Conservation (phyloP, 2,329 filamentous ascomycete genomes). For the Chaetomium strumarium region DNA sequence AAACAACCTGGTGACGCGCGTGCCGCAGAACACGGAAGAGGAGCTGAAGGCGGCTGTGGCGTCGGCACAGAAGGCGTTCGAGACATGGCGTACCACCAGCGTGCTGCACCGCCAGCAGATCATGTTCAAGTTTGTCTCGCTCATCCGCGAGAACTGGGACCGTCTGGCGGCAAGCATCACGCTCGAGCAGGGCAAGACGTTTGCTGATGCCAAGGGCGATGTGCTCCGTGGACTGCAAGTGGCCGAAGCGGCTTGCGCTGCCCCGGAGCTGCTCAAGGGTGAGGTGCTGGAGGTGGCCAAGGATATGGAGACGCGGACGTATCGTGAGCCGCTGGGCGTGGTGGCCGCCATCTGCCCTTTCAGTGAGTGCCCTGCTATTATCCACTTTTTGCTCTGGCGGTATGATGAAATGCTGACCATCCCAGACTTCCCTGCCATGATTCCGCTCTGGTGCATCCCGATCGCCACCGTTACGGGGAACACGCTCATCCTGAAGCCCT, state of each 20-base stretch:
- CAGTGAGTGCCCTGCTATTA: constrained; percentile 46
- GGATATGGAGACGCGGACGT: constrained; percentile 84
- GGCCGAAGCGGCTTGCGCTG: constrained; percentile 74
- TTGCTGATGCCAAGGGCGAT: constrained; percentile 75
- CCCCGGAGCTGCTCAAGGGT: constrained; percentile 75
- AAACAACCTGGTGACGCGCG: constrained; percentile 77
- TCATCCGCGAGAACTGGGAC: constrained; percentile 83
- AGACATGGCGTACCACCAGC: constrained; percentile 65
- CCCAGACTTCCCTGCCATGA: constrained; percentile 83
- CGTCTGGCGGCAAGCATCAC: constrained; percentile 78
- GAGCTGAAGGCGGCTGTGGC: constrained; percentile 71
- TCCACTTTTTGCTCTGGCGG: background rate
- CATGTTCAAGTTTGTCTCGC: constrained; percentile 77
- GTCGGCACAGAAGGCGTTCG: constrained; percentile 70
- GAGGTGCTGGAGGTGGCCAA: constrained; percentile 80
- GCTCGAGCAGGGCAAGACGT: constrained; percentile 83
- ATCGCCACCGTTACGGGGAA: constrained; percentile 81
- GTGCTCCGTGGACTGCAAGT: constrained; percentile 79
- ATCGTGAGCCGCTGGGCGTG: constrained; percentile 75
- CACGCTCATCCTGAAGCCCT: constrained; percentile 79
- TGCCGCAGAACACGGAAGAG: constrained; percentile 72
- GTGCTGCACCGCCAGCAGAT: constrained; percentile 72
- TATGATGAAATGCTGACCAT: background rate
- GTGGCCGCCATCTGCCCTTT: constrained; percentile 83
- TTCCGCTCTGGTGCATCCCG: constrained; percentile 85